A percentile compares a stretch with the other conserved stretches of the same genome.
phyloP scores from a whole-genome alignment of 208 protist species.

The Acanthamoeba culbertsoni region DNA sequence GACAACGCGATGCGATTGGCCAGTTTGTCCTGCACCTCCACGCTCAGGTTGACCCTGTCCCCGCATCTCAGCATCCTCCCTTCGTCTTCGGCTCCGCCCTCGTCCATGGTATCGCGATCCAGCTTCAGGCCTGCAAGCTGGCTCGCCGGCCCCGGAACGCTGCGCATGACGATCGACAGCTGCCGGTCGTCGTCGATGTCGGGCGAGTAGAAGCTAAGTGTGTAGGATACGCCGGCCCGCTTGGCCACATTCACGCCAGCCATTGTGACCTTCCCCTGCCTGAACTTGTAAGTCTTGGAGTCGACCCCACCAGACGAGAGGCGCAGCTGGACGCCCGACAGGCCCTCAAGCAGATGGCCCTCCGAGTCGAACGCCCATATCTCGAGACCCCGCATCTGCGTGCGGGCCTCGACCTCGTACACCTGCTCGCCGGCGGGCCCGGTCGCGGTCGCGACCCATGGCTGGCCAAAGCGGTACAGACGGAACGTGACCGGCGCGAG shows the following conservation, averaged over 20 bases:
- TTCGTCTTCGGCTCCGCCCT: neutral
- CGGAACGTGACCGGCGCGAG: neutral
- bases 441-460: neutral
- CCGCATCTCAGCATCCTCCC: neutral
- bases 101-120: no score
- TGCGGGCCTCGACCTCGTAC: neutral
- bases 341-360: neutral
- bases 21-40: neutral
- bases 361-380: neutral
- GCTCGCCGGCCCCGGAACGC: no score
- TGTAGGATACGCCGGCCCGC: neutral
- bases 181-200: neutral
- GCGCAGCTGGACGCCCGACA: no score
- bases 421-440: neutral
- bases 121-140: no score
- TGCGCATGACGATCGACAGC: neutral
- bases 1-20: neutral
- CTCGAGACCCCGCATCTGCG: neutral
- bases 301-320: neutral
- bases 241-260: conserved; percentile 3
- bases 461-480: neutral
- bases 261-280: neutral
- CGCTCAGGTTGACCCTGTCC: neutral
- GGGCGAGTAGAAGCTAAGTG: neutral
- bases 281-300: neutral